Conservation (phyloP, 1,284 basidiomycete genomes). For the Ceratobasidium sp. region DNA sequence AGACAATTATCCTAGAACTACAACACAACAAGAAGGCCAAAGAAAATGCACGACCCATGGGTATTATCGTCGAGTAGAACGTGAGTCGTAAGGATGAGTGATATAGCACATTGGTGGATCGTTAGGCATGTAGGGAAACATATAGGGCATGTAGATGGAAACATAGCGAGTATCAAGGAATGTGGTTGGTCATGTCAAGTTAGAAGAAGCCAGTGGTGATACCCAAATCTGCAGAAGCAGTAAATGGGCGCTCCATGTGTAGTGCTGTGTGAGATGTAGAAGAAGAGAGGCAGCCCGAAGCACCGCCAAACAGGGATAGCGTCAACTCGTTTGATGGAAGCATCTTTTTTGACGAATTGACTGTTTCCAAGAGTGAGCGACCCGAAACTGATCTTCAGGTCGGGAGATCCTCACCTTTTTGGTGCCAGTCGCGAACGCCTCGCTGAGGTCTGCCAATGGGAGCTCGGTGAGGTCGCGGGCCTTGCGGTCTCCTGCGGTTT, state of each 20-base stretch:
- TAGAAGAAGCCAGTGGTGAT: slow-evolving; percentile 3
- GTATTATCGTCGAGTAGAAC: slow-evolving; percentile 38
- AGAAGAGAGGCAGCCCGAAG: slow-evolving; percentile 3
- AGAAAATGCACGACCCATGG: slow-evolving; percentile 35
- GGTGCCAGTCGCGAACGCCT: slow-evolving; percentile 37
- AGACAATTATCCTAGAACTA: slow-evolving; percentile 31
- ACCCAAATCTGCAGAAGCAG: slow-evolving; percentile 8
- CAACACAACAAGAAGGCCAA: slow-evolving; percentile 20
- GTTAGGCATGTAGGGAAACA: slow-evolving; percentile 20
- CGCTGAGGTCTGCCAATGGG: slow-evolving; percentile 39
- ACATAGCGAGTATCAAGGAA: slow-evolving; percentile 14
- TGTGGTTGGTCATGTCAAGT: not conserved
- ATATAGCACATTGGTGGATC: slow-evolving; percentile 27
- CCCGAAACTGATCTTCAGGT: not conserved
- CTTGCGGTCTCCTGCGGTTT: slow-evolving; percentile 38
- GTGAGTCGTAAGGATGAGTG: slow-evolving; percentile 27
- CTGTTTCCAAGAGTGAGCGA: not conserved
- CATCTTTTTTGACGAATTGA: slow-evolving; percentile 28
- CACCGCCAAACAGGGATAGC: slow-evolving; percentile 9
- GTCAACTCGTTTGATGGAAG: slow-evolving; percentile 2
- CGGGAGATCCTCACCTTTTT: slow-evolving; percentile 21
- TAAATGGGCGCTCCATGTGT: not conserved
- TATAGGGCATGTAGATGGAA: slow-evolving; percentile 17
- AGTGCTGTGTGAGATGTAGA: slow-evolving; percentile 1
- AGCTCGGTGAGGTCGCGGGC: slow-evolving; percentile 40